Conservation (phyloP, 2,329 filamentous ascomycete genomes). For the Talaromyces sp. region DNA sequence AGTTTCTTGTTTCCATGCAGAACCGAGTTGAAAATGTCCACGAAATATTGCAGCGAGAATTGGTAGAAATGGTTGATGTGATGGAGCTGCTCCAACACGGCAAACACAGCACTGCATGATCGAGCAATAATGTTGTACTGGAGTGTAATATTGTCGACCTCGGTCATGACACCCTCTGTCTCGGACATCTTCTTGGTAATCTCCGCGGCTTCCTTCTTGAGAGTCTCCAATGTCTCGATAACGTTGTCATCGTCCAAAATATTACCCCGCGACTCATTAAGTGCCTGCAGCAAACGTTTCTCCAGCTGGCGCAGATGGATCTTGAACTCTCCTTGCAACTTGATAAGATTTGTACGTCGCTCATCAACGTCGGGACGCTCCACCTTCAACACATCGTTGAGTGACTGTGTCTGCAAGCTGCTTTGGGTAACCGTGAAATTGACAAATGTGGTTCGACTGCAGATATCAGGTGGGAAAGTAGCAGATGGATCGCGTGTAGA, state of each 20-base stretch:
- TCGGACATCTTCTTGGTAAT: slow-evolving; percentile 95
- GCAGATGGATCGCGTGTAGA: slow-evolving; percentile 96
- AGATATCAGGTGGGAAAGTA: slow-evolving; percentile 92
- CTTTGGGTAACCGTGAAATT: slow-evolving; percentile 99
- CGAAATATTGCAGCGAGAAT: slow-evolving; percentile 97
- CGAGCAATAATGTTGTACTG: slow-evolving; percentile 91
- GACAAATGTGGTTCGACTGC: slow-evolving; percentile 97
- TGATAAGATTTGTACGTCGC: slow-evolving; percentile 93
- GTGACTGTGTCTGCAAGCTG: slow-evolving; percentile 94
- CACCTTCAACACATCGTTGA: slow-evolving; percentile 96
- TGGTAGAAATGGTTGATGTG: slow-evolving; percentile 99
- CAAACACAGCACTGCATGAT: slow-evolving; percentile 96
- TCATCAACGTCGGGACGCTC: slow-evolving; percentile 97
- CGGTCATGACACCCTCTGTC: slow-evolving; percentile 96
- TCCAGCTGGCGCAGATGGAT: slow-evolving; percentile 95
- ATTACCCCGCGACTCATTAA: slow-evolving; percentile 96
- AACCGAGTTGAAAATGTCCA: slow-evolving; percentile 94
- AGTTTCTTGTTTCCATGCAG: slow-evolving; percentile 76
- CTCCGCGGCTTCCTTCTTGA: slow-evolving; percentile 96
- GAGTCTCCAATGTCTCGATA: slow-evolving; percentile 93
- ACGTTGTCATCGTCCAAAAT: slow-evolving; percentile 98
- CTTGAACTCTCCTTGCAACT: slow-evolving; percentile 98
- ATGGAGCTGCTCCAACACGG: slow-evolving; percentile 92
- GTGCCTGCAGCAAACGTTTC: slow-evolving; percentile 86
- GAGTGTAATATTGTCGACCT: slow-evolving; percentile 92